These are phyloP conservation scores for Celoporthe dispersa DNA, from an alignment of 2,329 filamentous ascomycete genomes.

Conservation along the genomic window DNA sequence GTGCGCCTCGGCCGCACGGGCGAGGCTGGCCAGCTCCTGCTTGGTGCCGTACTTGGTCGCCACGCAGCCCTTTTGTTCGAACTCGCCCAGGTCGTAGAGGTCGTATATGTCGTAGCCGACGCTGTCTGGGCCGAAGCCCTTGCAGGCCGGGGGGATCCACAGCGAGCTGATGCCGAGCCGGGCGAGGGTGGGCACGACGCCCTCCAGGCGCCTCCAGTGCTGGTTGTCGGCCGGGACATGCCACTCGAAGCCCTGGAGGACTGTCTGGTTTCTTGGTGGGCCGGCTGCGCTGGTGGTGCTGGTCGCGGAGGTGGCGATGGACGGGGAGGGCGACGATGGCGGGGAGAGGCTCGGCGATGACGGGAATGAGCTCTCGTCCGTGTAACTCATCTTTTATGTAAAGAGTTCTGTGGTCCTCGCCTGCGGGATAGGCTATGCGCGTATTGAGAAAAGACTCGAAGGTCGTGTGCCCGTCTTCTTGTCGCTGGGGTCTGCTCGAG, in stretches of 20 bases:
- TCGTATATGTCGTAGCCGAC: conserved; percentile 73
- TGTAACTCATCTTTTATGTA: background rate
- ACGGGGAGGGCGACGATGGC: background rate
- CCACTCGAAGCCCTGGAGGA: conserved; percentile 76
- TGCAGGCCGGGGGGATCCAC: conserved; percentile 76
- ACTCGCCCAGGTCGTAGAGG: conserved; percentile 73
- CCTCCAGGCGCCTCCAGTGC: conserved; percentile 64
- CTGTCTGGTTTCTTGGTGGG: conserved; percentile 46
- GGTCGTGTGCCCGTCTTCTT: background rate
- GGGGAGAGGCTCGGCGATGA: background rate
- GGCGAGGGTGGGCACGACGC: conserved; percentile 57
- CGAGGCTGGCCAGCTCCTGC: conserved; percentile 60
- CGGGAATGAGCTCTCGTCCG: background rate
- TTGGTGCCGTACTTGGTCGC: conserved; percentile 72
- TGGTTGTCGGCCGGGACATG: conserved; percentile 63
- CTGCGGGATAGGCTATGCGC: background rate
- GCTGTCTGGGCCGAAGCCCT: conserved; percentile 63
- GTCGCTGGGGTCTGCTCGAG: too few relatives aligned
- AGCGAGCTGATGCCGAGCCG: conserved; percentile 63
- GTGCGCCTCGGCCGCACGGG: conserved; percentile 53
- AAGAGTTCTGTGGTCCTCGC: background rate
- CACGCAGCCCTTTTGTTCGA: conserved; percentile 67
- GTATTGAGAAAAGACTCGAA: background rate
- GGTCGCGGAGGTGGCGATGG: background rate
- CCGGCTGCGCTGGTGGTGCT: background rate